Evolutionary conservation across 371 early-diverging fungal species (phyloP), one percentile per base, ranked within the genome.

Genomic region (Mucor saturninus): DNA sequence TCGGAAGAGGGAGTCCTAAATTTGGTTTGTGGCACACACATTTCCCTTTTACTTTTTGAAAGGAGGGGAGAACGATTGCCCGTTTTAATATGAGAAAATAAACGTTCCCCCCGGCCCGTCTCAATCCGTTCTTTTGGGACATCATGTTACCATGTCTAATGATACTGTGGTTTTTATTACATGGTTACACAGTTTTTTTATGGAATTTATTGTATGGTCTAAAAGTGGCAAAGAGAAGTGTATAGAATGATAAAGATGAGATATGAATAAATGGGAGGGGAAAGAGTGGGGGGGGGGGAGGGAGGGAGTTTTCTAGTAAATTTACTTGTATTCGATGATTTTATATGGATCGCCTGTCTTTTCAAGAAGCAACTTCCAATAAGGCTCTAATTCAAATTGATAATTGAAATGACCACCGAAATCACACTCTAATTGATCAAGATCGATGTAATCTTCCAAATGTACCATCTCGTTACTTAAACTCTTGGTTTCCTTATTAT

Each of bases 391-490:
- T 54, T 88, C 72, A 45, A 79, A 90, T 13, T 65, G 69, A 67
- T 80, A 90, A 49, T 83, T 71, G 28, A 69, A 82, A 5, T 67
- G 56, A 13, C 92, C 92, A 14, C 91, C 89, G 69, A 78, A 92
- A 37, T 84, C 85, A 6, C 45, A 64, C 57, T 86, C 83, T 37
- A 92, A 71, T 72, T 82, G 80, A 28, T 86, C 76, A 2, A 68
- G 57, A 6, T 76, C 78, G 40, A 90, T 75, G 58, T 79, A 71
- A 21, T 87, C 79, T 52, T 77, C 59, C 14, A 88, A 62, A 56
- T 83, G 76, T 10, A 84, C 81, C 75, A 75, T 75, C 43, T 84
- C 84, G 14, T 77, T 74, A 43, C 57, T 73, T 13, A 59, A 64
- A n/a, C 43, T 66, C 57, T 50, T 69, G 14, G 38, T 63, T 10